Percentiles rank a stretch among this genome's conserved stretches.
These are phyloP conservation scores for Camillea tinctor DNA, from an alignment of 2,329 filamentous ascomycete genomes.

Conservation along the genomic window DNA sequence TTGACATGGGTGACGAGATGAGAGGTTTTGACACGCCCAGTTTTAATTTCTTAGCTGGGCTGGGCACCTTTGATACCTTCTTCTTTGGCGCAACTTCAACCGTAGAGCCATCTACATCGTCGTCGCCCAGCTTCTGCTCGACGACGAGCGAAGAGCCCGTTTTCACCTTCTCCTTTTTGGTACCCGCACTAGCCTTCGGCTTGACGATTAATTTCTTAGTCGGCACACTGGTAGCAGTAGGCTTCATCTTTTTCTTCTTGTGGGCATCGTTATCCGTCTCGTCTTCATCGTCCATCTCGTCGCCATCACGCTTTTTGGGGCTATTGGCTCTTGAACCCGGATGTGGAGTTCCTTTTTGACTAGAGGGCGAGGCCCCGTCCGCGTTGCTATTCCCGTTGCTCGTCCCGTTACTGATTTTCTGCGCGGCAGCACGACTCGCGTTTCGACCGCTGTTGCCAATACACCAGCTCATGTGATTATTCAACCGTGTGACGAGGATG, in stretches of 20 bases:
- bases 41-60: conserved; percentile 47
- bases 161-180: conserved; percentile 58
- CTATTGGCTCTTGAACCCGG: conserved; percentile 54
- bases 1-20: conserved; percentile 47
- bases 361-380: conserved; percentile 59
- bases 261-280: conserved; percentile 49
- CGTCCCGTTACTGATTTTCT: conserved; percentile 61
- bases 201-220: conserved; percentile 60
- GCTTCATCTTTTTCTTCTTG: conserved; percentile 61
- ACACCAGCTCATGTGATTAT: conserved; percentile 68
- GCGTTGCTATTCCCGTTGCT: conserved; percentile 44
- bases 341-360: conserved; percentile 60
- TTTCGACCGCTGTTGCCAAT: conserved; percentile 65
- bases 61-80: conserved; percentile 39
- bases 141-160: conserved; percentile 48
- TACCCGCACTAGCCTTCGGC: conserved; percentile 40
- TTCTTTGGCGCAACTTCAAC: conserved; percentile 44
- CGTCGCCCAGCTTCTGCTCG: conserved; percentile 43
- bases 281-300: conserved; percentile 54
- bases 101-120: conserved; percentile 37
- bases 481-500: conserved; percentile 63
- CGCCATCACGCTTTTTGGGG: conserved; percentile 57
- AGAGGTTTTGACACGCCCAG: conserved; percentile 44
- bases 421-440: conserved; percentile 60
- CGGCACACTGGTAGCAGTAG: conserved; percentile 37